A percentile compares a stretch with the other conserved stretches of the same genome.
Conservation (phyloP, 208 protist species). For the Trypanosoma platydactyli region DNA sequence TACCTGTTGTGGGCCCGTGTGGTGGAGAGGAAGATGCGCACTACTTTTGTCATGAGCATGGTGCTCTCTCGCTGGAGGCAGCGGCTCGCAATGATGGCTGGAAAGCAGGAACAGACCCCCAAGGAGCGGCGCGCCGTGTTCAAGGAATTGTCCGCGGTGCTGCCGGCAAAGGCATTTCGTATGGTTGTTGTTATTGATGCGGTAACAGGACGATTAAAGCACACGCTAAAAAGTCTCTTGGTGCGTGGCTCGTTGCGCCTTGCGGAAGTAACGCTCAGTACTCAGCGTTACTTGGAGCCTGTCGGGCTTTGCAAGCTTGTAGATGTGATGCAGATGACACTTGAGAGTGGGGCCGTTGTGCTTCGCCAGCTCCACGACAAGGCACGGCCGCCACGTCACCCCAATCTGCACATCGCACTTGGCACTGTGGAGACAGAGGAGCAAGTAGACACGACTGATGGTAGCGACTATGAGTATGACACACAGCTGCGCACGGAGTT, state of each 20-base stretch:
- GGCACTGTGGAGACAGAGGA: conserved; percentile 53
- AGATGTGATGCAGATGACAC: conserved; percentile 73
- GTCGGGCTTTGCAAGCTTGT: conserved; percentile 76
- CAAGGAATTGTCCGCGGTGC: conserved; percentile 57
- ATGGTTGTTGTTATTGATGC: conserved; percentile 73
- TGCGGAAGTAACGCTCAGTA: conserved; percentile 61
- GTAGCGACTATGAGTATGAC: conserved; percentile 80
- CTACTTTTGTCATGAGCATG: conserved; percentile 52
- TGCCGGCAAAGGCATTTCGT: conserved; percentile 70
- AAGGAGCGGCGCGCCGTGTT: conserved; percentile 66
- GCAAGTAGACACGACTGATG: conserved; percentile 68
- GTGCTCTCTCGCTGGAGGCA: conserved; percentile 63
- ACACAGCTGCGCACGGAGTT: conserved; percentile 43
- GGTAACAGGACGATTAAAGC: conserved; percentile 63
- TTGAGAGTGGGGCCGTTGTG: conserved; percentile 75
- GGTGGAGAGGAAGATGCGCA: conserved; percentile 75
- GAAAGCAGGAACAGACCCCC: conserved; percentile 41
- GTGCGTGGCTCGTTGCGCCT: conserved; percentile 62
- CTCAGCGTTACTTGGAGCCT: conserved; percentile 71
- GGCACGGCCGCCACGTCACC: conserved; percentile 67
- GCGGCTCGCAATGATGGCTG: conserved; percentile 49
- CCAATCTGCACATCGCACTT: conserved; percentile 42
- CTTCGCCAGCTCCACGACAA: conserved; percentile 67
- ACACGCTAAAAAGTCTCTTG: conserved; percentile 76
- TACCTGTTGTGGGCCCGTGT: conserved; percentile 77